Conservation (phyloP, 1,139 yeast species). For the Lodderomyces theae region DNA sequence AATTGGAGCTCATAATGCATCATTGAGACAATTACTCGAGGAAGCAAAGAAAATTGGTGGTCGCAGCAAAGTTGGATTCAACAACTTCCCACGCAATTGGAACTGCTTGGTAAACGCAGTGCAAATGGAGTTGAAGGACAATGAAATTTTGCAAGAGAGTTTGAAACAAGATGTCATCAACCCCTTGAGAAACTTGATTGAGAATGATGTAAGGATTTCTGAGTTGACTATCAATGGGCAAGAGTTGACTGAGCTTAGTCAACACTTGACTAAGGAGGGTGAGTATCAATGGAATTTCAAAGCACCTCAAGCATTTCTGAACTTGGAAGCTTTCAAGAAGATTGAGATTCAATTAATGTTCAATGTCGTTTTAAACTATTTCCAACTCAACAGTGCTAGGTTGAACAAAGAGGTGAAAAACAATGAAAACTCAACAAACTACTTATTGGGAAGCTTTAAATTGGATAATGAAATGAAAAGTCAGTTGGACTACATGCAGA, state of each 20-base stretch:
- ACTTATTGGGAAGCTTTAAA: conserved; percentile 49
- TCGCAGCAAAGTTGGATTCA: conserved; percentile 42
- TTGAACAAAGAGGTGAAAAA: conserved; percentile 44
- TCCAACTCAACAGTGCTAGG: conserved; percentile 57
- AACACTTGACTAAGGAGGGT: conserved; percentile 27
- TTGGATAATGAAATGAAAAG: conserved; percentile 38
- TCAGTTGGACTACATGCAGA: conserved; percentile 36
- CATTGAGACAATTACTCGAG: conserved; percentile 47
- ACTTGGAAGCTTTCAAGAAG: conserved; percentile 72
- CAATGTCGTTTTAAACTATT: conserved; percentile 65
- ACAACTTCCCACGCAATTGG: conserved; percentile 57
- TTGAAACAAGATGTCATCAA: conserved; percentile 56
- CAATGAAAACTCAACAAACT: conserved; percentile 66
- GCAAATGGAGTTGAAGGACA: conserved; percentile 51
- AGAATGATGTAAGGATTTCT: conserved; percentile 50
- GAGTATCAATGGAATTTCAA: conserved; percentile 66
- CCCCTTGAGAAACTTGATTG: conserved; percentile 52
- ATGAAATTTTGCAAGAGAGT: conserved; percentile 49
- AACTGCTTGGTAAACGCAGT: conserved; percentile 51
- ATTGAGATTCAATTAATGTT: conserved; percentile 65
- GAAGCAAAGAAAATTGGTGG: conserved; percentile 15
- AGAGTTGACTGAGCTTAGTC: conserved; percentile 39
- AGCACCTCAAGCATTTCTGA: conserved; percentile 76
- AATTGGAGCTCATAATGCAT: conserved; percentile 49
- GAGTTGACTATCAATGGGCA: conserved; percentile 42